Base-by-base conservation (phyloP, 495 filamentous ascomycete species). In the Aspergillus bertholletiae region DNA sequence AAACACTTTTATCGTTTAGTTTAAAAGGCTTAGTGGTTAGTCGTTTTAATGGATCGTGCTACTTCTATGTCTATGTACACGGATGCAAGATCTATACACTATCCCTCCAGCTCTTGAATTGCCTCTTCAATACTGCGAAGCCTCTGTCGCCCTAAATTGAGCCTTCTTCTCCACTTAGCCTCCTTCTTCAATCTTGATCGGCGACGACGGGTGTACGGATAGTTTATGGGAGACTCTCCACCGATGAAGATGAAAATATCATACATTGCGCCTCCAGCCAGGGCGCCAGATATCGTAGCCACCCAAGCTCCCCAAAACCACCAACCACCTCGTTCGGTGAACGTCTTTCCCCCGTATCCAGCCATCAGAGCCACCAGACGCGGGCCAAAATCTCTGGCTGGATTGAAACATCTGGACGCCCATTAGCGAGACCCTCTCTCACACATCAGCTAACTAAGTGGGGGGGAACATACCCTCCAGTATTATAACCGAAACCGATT, bases 321-420 rank as follows among this genome's bases (percentile, higher is more conserved):
- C 78, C 80, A 84, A 5, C 80, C 80, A 21, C 77, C 67, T n/a
- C 59, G 62, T 18, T 56, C 58, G 18, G 23, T 51, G 58, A 66
- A 66, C 2, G 59, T 27, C 13, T 55, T 26, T 2, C 60, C 60
- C 11, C 81, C 81, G 54, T 81, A 83, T 6, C 81, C 82, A 9
- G 83, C 55, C 45, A 74, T 64, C 43, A 78, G 78, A 15, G 70
- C 71, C 58, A 84, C 74, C 22, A 83, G 59, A 26, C 82, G 62
- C 0, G 80, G 81, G 9, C 81, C 80, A 60, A 84, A 80, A 54
- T 85, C 81, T 34, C 82, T 68, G 13, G 79, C 79, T 6, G 77
- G 62, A 54, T 84, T 84, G 59, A 85, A 80, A 57, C 78, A 82
- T 1, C 79, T 80, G 11, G 69, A 78, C 46, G 77, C 52, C n/a